Conservation (phyloP, 768 basidiomycete genomes). For the Mycena epipterygia region DNA sequence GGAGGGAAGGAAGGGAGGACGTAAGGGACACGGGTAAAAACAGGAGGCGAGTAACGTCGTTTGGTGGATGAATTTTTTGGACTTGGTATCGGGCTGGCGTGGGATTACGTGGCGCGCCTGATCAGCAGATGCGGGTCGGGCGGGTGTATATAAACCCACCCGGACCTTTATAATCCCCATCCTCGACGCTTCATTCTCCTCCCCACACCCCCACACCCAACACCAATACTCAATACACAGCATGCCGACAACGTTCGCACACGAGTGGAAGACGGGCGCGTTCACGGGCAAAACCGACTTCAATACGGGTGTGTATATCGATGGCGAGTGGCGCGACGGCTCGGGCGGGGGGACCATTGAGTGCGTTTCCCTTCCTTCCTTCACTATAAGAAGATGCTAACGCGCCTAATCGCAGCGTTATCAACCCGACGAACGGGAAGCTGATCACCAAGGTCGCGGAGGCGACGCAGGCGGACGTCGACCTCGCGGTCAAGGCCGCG, state of each 20-base stretch:
- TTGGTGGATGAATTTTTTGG: too few species aligned
- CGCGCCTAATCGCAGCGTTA: constrained; percentile 55
- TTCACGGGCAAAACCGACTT: constrained; percentile 74
- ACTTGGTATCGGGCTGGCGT: too few species aligned
- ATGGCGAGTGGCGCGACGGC: constrained; percentile 75
- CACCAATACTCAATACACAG: not conserved
- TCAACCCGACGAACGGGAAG: constrained; percentile 75
- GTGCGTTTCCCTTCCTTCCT: constrained; percentile 26
- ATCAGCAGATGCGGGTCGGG: not conserved
- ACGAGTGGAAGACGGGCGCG: constrained; percentile 65
- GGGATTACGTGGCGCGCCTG: not conserved
- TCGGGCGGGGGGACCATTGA: constrained; percentile 57
- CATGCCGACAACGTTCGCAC: constrained; percentile 44
- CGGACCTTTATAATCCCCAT: not conserved
- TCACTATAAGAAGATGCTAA: not conserved
- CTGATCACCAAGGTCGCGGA: constrained; percentile 64
- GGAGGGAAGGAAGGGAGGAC: too few species aligned
- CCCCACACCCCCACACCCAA: not conserved
- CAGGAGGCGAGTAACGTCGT: too few species aligned
- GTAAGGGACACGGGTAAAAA: too few species aligned
- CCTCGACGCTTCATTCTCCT: not conserved
- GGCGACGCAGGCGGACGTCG: constrained; percentile 73
- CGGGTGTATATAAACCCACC: constrained; percentile 3
- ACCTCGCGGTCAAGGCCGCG: constrained; percentile 73
- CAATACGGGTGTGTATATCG: constrained; percentile 80